Percentiles rank a stretch among this genome's conserved stretches.
Conservation (phyloP, 768 basidiomycete species). For the Naganishia friedmannii region DNA sequence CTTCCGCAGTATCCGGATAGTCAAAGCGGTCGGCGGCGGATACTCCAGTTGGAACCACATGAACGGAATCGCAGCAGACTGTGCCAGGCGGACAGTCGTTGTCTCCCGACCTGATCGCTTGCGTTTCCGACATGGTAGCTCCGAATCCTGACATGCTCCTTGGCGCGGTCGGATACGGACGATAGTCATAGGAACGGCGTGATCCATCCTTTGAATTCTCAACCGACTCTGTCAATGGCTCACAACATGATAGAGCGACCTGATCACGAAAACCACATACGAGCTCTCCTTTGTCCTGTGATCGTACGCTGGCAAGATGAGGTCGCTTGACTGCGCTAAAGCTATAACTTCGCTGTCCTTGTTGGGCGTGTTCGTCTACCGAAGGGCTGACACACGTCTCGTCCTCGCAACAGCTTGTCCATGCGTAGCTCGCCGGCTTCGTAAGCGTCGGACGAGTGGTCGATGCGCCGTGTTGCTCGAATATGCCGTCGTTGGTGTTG, state of each 20-base stretch:
- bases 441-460: neutral
- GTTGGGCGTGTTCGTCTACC: neutral
- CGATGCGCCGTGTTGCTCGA: neutral
- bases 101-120: neutral
- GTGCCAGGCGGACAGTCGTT: conserved; percentile 2
- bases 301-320: neutral
- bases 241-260: neutral
- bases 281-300: conserved; percentile 1
- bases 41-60: neutral
- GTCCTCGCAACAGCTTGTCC: conserved; percentile 26
- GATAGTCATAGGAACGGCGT: neutral
- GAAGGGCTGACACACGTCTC: conserved; percentile 22
- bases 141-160: neutral
- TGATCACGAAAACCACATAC: neutral
- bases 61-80: conserved; percentile 8
- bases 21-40: neutral
- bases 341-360: neutral
- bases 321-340: neutral
- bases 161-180: neutral
- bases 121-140: neutral
- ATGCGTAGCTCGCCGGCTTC: conserved; percentile 4
- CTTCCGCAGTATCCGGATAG: neutral
- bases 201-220: neutral
- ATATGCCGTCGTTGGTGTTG: too few relatives aligned
- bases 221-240: neutral